Base-by-base conservation (phyloP, 805 yeast species). In the Starmerella vitae region DNA sequence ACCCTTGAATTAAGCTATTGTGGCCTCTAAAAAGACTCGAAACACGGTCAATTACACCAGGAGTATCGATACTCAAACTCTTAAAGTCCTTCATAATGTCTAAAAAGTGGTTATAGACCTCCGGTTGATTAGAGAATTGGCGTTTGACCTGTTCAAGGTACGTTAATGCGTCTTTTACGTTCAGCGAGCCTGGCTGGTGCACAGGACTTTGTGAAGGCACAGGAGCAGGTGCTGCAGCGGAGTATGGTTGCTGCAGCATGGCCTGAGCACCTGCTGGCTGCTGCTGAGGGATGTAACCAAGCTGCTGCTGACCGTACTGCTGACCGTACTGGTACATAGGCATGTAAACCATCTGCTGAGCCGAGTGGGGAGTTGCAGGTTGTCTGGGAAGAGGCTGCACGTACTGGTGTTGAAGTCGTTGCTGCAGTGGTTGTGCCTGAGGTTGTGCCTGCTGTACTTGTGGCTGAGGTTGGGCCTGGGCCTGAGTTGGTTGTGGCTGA, bases 71-170 rank as follows among this genome's bases (percentile, higher is more conserved):
- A 45, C 76, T 74, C 64, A 88, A 96, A 38, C 93, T 78, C 65
- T 93, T 93, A 66, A 91, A 93, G 57, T 93, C 99, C 65, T 93
- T 93, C 99, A 91, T 91, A 48, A 91, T 88, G 57, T 91, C 99
- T 55, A 91, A 68, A 55, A 93, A 91, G 59, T 82, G 85, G 60
- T 91, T 91, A 67, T 91, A 91, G 31, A 91, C 94, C 53, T 86
- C 96, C 0, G 97, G 93, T 62, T 88, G 93, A 48, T 76, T 72
- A 59, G 73, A 79, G 61, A 91, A 91, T 58, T 86, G 96, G 35
- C 78, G 71, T 61, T 91, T 91, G 37, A 91, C 98, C 61, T 86
- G 94, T 57, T 93, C 98, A 50, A 91, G 70, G 56, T 93, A 91
- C 8, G 94, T 76, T 48, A 91, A 67, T 5, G 99, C 99, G 60